Evolutionary conservation across 164 flowering plant species (phyloP).

Genomic region (Houttuynia cordata): DNA sequence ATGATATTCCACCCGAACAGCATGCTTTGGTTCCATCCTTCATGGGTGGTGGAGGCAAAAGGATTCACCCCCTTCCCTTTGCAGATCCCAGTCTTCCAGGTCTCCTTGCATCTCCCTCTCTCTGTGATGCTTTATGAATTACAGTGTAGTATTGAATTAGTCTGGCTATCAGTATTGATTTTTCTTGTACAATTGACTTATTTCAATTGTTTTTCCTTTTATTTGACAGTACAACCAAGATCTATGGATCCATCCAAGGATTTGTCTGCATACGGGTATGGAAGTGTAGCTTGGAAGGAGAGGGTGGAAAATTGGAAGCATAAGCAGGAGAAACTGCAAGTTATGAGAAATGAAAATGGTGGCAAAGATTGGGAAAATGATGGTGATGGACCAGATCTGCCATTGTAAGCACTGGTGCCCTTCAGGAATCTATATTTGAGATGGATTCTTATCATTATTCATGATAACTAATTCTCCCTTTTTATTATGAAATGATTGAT

Average conservation of each 20-base stretch:
- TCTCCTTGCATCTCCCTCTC: background rate
- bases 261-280: slow-evolving; percentile 65
- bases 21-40: slow-evolving; percentile 44
- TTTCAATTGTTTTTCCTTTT: background rate
- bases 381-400: slow-evolving; percentile 45
- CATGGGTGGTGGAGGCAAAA: slow-evolving; percentile 36
- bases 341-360: slow-evolving; percentile 35
- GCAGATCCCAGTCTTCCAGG: slow-evolving; percentile 35
- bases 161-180: background rate
- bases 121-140: background rate
- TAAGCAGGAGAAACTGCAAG: slow-evolving; percentile 41
- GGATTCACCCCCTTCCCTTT: slow-evolving; percentile 44
- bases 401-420: slow-evolving; percentile 29
- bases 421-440: background rate
- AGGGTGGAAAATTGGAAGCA: slow-evolving; percentile 55
- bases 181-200: background rate
- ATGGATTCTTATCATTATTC: background rate
- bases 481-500: too few species aligned
- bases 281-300: slow-evolving; percentile 70
- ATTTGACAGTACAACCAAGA: slow-evolving; percentile 45
- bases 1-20: slow-evolving; percentile 43
- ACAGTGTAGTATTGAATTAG: background rate
- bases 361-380: slow-evolving; percentile 38
- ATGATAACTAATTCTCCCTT: background rate
- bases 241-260: slow-evolving; percentile 68